Conservation (phyloP, 192 early-diverging fungal species). For the Mortierella antarctica region DNA sequence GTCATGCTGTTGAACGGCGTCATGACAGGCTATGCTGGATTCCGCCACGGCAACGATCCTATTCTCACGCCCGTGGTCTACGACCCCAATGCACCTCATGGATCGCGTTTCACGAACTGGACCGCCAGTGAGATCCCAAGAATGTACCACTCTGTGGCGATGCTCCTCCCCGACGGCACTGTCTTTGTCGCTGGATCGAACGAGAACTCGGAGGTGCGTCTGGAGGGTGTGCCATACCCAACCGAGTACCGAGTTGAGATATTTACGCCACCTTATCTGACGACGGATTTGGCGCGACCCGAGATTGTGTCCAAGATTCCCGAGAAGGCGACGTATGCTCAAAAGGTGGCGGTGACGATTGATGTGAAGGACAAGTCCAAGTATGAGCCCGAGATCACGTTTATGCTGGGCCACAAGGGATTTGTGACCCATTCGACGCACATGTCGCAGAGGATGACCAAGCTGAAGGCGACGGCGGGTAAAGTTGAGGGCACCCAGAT, state of each 20-base stretch:
- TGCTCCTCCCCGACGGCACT: constrained; percentile 53
- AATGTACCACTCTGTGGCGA: constrained; percentile 73
- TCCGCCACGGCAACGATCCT: constrained; percentile 59
- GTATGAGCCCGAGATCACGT: constrained; percentile 43
- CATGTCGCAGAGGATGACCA: constrained; percentile 65
- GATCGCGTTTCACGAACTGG: constrained; percentile 53
- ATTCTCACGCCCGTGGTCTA: constrained; percentile 65
- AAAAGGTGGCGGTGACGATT: constrained; percentile 39
- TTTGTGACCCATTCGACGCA: constrained; percentile 67
- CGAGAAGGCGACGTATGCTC: constrained; percentile 45
- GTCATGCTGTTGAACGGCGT: constrained; percentile 74
- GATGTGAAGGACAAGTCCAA: constrained; percentile 44
- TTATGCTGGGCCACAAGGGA: constrained; percentile 58
- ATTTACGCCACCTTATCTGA: constrained; percentile 66
- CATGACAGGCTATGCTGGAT: constrained; percentile 67
- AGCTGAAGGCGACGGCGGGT: constrained; percentile 22
- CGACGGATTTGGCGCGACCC: constrained; percentile 51
- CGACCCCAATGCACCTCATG: constrained; percentile 57
- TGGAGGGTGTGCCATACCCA: constrained; percentile 40
- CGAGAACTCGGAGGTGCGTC: constrained; percentile 42
- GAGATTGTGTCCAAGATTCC: constrained; percentile 36
- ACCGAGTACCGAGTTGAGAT: constrained; percentile 66
- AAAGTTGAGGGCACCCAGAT: constrained; percentile 20
- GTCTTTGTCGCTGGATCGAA: constrained; percentile 56
- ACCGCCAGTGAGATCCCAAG: constrained; percentile 61